Evolutionary conservation across 345 rosid genomes (phyloP).

Genomic region (Bruguiera gymnorhiza): DNA sequence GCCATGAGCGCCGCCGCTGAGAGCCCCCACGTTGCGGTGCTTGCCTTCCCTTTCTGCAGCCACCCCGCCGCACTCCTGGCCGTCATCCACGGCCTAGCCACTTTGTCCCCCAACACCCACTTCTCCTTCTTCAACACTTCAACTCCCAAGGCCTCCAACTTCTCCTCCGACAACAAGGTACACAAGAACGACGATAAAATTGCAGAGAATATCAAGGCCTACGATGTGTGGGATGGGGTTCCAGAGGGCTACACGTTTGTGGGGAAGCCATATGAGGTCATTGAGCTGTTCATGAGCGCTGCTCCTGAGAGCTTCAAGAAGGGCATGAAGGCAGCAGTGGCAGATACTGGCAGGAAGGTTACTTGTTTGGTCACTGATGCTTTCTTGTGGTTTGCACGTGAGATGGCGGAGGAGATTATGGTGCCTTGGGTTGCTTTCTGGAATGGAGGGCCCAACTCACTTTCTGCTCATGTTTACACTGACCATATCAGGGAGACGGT

Average conservation of each 20-base stretch:
- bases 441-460: constrained; percentile 14
- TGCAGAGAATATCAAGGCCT: constrained; percentile 19
- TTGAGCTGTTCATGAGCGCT: constrained; percentile 37
- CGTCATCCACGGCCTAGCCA: constrained; percentile 29
- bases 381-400: constrained; percentile 21
- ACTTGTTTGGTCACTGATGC: constrained; percentile 42
- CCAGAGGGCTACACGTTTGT: constrained; percentile 24
- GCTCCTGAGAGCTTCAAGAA: constrained; percentile 29
- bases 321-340: constrained; percentile 32
- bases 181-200: neutral
- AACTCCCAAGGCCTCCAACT: constrained; percentile 9
- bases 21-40: constrained; percentile 32
- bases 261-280: constrained; percentile 34
- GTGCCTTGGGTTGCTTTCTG: constrained; percentile 25
- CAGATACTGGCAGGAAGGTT: constrained; percentile 28
- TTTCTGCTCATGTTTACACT: constrained; percentile 24
- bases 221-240: constrained; percentile 30
- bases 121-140: constrained; percentile 42
- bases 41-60: constrained; percentile 44
- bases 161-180: neutral
- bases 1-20: no score
- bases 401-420: constrained; percentile 21
- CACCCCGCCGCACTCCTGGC: constrained; percentile 40
- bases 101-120: constrained; percentile 21
- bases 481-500: constrained; percentile 22